These are phyloP conservation scores for Casuarina equisetifolia DNA, from an alignment of 306 rosid species.

Conservation along the genomic window DNA sequence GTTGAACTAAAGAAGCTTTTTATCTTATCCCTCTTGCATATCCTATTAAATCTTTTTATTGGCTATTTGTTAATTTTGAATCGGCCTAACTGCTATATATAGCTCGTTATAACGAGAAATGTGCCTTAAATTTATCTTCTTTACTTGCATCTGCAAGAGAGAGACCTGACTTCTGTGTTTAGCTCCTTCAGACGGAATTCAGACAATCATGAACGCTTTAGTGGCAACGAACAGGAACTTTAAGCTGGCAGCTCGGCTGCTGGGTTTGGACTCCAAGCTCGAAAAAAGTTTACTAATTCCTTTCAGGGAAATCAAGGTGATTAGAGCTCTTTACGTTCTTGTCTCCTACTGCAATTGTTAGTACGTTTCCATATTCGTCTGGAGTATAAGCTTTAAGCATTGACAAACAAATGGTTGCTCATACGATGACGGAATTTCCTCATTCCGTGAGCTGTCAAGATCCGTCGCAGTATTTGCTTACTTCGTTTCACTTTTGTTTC, in stretches of 20 bases:
- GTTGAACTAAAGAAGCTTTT: neutral
- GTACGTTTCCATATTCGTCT: neutral
- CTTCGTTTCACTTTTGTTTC: neutral
- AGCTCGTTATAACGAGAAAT: constrained; percentile 9
- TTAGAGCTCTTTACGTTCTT: neutral
- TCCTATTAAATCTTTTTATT: constrained; percentile 13
- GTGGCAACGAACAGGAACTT: constrained; percentile 97
- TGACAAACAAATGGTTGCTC: too few species aligned
- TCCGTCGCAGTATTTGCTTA: neutral
- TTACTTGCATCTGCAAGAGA: constrained; percentile 8
- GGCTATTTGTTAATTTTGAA: constrained; percentile 26
- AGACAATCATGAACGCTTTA: constrained; percentile 74
- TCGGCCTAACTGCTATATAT: constrained; percentile 14
- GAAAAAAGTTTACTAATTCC: constrained; percentile 91
- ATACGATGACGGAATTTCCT: neutral
- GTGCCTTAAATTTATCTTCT: constrained; percentile 13
- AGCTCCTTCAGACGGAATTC: constrained; percentile 12
- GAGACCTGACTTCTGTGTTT: constrained; percentile 28
- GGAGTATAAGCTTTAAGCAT: neutral
- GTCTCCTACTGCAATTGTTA: constrained; percentile 3
- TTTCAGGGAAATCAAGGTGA: constrained; percentile 91
- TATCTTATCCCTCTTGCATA: neutral
- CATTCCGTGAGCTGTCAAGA: neutral
- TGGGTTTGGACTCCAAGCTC: constrained; percentile 90
- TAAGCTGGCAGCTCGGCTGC: constrained; percentile 78